phyloP scores from a whole-genome alignment of 306 rosid species.

The Medicago lupulina region DNA sequence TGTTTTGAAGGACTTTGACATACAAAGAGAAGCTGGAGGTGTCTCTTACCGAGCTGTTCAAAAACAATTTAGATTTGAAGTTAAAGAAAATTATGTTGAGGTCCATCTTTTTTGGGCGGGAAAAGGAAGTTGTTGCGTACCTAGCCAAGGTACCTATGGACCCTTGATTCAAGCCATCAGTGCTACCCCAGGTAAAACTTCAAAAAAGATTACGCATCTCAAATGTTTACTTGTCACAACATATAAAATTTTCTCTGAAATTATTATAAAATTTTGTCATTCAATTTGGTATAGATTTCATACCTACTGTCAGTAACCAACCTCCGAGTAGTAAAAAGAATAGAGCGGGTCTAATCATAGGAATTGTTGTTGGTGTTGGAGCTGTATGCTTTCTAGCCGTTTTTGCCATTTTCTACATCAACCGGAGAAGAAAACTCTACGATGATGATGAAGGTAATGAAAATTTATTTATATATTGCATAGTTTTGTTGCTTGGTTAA shows the following conservation, averaged over 20 bases:
- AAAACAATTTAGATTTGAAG: slow-evolving; percentile 47
- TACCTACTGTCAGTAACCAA: slow-evolving; percentile 59
- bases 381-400: slow-evolving; percentile 49
- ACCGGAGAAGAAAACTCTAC: slow-evolving; percentile 54
- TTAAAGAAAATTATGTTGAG: slow-evolving; percentile 69
- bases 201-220: neutral
- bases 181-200: slow-evolving; percentile 68
- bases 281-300: slow-evolving; percentile 58
- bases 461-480: neutral
- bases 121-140: slow-evolving; percentile 85
- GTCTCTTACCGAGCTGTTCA: slow-evolving; percentile 48
- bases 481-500: slow-evolving; percentile 9
- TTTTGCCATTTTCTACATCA: slow-evolving; percentile 41
- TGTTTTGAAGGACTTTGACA: slow-evolving; percentile 67
- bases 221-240: slow-evolving; percentile 3
- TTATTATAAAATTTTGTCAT: too few species aligned
- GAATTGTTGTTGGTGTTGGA: slow-evolving; percentile 69
- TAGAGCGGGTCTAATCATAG: slow-evolving; percentile 60
- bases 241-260: neutral
- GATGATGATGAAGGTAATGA: slow-evolving; percentile 62
- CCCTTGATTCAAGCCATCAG: slow-evolving; percentile 81
- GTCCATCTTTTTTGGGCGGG: slow-evolving; percentile 93
- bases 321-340: slow-evolving; percentile 56
- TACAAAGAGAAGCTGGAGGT: slow-evolving; percentile 69
- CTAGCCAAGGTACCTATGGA: slow-evolving; percentile 67